Conservation (phyloP, 345 rosid genomes). For the Gossypium australe region DNA sequence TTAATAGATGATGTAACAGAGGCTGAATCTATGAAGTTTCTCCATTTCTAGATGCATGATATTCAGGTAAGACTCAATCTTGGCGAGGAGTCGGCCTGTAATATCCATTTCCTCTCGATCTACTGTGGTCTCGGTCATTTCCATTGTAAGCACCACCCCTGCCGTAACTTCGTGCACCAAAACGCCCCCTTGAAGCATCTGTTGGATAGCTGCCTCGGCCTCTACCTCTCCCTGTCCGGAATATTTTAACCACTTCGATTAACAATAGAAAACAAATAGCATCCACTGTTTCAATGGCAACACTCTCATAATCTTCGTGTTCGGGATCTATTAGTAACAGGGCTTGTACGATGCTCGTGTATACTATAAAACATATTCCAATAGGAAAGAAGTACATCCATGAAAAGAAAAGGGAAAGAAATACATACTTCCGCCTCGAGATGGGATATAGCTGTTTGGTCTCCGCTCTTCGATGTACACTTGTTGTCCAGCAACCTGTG, state of each 20-base stretch:
- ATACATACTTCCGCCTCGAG: conserved; percentile 53
- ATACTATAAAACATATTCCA: not conserved
- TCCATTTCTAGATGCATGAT: conserved; percentile 25
- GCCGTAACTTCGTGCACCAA: conserved; percentile 35
- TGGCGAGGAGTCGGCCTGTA: conserved; percentile 37
- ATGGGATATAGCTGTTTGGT: conserved; percentile 53
- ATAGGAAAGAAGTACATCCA: conserved; percentile 12
- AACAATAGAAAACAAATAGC: not conserved
- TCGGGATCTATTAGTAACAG: not conserved
- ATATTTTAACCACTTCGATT: not conserved
- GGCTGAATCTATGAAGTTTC: conserved; percentile 19
- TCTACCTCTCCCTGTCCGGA: conserved; percentile 45
- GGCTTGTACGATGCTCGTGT: not conserved
- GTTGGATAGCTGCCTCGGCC: conserved; percentile 46
- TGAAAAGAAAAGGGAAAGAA: not conserved
- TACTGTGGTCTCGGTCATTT: conserved; percentile 37
- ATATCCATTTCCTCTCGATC: conserved; percentile 54
- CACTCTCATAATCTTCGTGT: not conserved
- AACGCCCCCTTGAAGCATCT: conserved; percentile 47
- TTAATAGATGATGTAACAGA: conserved; percentile 6
- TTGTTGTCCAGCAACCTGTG: conserved; percentile 51
- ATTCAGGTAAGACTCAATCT: conserved; percentile 18
- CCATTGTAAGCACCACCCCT: conserved; percentile 37
- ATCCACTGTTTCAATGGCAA: not conserved
- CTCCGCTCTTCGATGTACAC: conserved; percentile 71